Base-by-base conservation (phyloP, 257 asterid genomes). In the Thymus mandschuricus region DNA sequence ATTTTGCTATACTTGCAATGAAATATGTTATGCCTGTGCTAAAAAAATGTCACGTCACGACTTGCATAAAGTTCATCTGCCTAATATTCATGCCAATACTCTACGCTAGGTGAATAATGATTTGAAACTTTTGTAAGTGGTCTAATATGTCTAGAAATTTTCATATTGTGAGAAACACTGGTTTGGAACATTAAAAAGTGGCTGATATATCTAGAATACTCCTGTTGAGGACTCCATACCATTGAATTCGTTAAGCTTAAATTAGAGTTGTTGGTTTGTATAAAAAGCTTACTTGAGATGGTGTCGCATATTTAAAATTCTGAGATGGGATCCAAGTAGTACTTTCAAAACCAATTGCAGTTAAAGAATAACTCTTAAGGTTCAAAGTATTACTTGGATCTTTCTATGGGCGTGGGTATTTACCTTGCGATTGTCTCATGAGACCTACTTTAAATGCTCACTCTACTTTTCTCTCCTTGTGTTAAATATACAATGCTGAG, bases 401-500 rank as follows among this genome's bases (percentile, higher is more conserved):
- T n/a, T 62, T 40, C 29, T 35, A 49, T 21, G 21, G 35, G 15
- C 9, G 3, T 15, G 34, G n/a, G 41, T 21, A 15, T 41, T 61
- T 41, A 38, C 15, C 2, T 13, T 12, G 10, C 5, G 43, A 31
- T 34, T 12, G 46, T 60, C 66, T 13, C 48, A 35, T 6, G 21
- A 35, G 52, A 15, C 67, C 15, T 40, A 41, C 51, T 3, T 55
- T 10, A 69, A 46, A 70, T 64, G 63, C 21, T 21, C 21, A 21
- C n/a, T 61, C 3, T 29, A 51, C 27, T 52, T 44, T 61, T 61
- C 65, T 49, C 64, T 66, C 66, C 60, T 6, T 6, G 15, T 46
- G 66, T 72, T 55, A 21, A 54, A 38, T 63, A 21, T 70, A 51
- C 50, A 59, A 38, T 13, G 59, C 50, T 66, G 29, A 33, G 4